Evolutionary conservation across 2,329 filamentous ascomycete genomes (phyloP).

Genomic region (Dactylellina drechsleri): DNA sequence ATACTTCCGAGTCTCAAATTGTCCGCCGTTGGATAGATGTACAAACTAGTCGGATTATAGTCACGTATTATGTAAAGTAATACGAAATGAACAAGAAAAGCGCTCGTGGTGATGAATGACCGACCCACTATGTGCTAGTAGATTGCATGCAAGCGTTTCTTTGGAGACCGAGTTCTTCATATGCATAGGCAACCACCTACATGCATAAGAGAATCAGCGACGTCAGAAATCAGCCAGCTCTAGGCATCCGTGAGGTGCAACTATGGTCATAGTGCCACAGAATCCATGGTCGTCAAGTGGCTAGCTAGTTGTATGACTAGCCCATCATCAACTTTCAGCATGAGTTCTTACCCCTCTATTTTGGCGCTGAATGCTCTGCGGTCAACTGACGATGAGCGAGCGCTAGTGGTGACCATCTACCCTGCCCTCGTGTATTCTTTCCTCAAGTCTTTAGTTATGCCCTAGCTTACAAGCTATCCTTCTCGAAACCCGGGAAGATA

Average conservation of each 20-base stretch:
- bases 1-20: background rate
- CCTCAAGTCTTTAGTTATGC: constrained; percentile 6
- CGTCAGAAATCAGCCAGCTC: constrained; percentile 24
- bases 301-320: constrained; percentile 2
- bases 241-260: constrained; percentile 52
- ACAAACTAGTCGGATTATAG: background rate
- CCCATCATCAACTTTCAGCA: background rate
- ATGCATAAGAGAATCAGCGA: constrained; percentile 38
- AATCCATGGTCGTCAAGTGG: constrained; percentile 28
- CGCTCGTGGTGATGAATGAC: constrained; percentile 1
- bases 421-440: constrained; percentile 53
- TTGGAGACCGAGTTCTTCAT: constrained; percentile 5
- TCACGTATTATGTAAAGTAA: too few species aligned
- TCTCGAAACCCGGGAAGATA: constrained; percentile 54
- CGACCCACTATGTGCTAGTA: background rate
- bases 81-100: constrained; percentile 5
- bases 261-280: constrained; percentile 26
- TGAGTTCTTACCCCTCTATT: constrained; percentile 9
- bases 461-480: constrained; percentile 24
- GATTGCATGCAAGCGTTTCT: background rate
- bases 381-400: constrained; percentile 40
- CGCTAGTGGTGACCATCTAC: constrained; percentile 9
- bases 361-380: constrained; percentile 26
- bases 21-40: constrained; percentile 22
- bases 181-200: constrained; percentile 49